Percentiles rank a stretch among this genome's conserved stretches.
Conservation (phyloP, 495 filamentous ascomycete species). For the Aspergillus biplanus region DNA sequence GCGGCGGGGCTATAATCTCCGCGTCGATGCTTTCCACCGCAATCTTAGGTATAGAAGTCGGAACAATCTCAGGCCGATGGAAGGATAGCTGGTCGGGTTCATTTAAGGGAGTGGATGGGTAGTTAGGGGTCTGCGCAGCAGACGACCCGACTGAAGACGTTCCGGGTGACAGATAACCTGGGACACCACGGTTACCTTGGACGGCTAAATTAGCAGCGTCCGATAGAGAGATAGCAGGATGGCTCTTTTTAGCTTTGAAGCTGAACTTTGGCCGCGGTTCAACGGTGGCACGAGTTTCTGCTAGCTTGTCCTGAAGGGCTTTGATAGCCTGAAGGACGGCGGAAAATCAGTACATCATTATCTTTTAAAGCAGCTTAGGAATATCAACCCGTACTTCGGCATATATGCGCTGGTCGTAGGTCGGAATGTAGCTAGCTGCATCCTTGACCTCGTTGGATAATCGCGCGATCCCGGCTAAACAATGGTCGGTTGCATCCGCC, state of each 20-base stretch:
- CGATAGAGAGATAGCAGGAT: conserved; percentile 57
- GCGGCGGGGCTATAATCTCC: conserved; percentile 24
- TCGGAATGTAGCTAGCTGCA: conserved; percentile 67
- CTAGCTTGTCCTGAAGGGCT: conserved; percentile 66
- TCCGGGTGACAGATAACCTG: conserved; percentile 47
- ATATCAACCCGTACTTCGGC: conserved; percentile 55
- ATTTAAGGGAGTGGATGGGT: conserved; percentile 53
- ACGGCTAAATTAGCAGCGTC: conserved; percentile 58
- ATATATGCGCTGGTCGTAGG: conserved; percentile 78
- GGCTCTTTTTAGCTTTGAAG: conserved; percentile 69
- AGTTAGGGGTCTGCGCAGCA: conserved; percentile 54
- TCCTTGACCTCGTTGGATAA: conserved; percentile 72
- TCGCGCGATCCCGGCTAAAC: conserved; percentile 64
- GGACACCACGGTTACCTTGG: conserved; percentile 45
- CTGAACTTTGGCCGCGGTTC: conserved; percentile 71
- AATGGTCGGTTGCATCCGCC: conserved; percentile 68
- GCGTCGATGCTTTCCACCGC: conserved; percentile 25
- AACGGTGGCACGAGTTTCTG: conserved; percentile 57
- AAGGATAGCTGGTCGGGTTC: conserved; percentile 45
- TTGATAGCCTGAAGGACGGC: conserved; percentile 61
- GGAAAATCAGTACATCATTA: conserved; percentile 5
- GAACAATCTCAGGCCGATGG: conserved; percentile 39
- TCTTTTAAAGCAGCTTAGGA: background rate
- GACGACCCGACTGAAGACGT: conserved; percentile 55
- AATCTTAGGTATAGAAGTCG: conserved; percentile 40